Base-by-base conservation (phyloP, 108 stramenopile genomes). In the Aurantiochytrium sp. region DNA sequence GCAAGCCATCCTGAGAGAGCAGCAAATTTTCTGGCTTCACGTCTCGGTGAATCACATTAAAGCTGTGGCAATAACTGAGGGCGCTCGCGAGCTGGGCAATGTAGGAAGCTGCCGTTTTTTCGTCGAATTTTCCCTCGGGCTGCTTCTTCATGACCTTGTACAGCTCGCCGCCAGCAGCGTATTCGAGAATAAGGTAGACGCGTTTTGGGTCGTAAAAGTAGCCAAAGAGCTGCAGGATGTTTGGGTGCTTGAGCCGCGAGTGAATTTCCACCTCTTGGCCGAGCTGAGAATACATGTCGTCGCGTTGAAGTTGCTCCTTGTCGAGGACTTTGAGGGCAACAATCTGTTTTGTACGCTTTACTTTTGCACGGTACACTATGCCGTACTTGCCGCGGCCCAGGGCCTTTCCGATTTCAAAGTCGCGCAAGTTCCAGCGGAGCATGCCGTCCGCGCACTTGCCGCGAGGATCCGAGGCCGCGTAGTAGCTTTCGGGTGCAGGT, bases 371-470 rank as follows among this genome's bases (percentile, higher is more conserved):
- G 91, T 99, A 99, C 45, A 99, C 99, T 72, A 95, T 93, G 5
- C 92, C 97, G 90, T 98, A 99, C 92, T 99, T 99, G 14, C 99
- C 99, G 45, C 95, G 73, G 4, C 99, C 99, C 53, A 99, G 96
- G 0, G 98, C 97, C 72, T 96, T 96, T 19, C 99, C 99, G 91
- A 99, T 98, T 89, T 98, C 98, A 90, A 99, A 99, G 92, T 99
- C 99, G 44, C 96, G 87, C 59, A 99, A 93, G 53, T 91, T 94
- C 99, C 89, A 90, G 44, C 87, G 64, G 10, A 42, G 64, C 35
- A 69, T 10, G 64, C 64, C 64, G 42, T 69, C 64, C 35, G 8
- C 42, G 64, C 64, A 69, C 25, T 18, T 14, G 6, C 35, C 64
- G 6, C 64, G 64, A 8, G 42, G 35, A 69, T 69, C 64, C 64